Evolutionary conservation across 306 rosid species (phyloP), one percentile per base, ranked within the genome.

Genomic region (Phaseolus lunatus): DNA sequence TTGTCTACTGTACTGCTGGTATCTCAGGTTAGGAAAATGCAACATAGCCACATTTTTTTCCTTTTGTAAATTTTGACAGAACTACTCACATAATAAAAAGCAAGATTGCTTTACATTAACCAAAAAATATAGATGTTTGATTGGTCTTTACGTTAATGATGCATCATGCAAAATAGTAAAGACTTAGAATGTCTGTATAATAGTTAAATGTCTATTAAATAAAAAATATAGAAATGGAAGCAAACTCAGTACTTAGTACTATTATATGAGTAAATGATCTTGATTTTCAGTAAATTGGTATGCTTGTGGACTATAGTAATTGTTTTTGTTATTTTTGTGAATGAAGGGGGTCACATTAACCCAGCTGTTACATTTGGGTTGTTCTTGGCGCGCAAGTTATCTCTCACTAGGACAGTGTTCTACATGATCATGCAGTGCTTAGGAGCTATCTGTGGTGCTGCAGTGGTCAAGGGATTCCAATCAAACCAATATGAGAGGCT

Each of bases 1-100:
- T 84, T 47, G 87, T 84, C 26, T 80, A 80, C 26, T 84, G 87
- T 39, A 84, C 87, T 8, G 87, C 87, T 64, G 84, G 84, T 15
- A 84, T 84, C 71, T 84, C 84, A 70, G 84, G 87, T 84, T 74
- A 74, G 5, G 3, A 37, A 18, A 37, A 64, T 37, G 29, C 70
- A 18, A 18, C 49, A 64, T 5, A 19, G 49, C 49, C 48, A 64
- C 7, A 33, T n/a, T 15, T 61, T 16, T 29, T 13, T 14, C 5
- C 7, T 11, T 3, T 20, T 19, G 11, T 9, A 2, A 9, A 23
- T 23, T 26, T 61, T 29, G 22, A 31, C 23, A 6, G 22, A 29
- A 61, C 23, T 61, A 27, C 19, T 13, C 35, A 13, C 20, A n/a
- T n/a, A 62, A 49, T 41, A 41, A 41, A 5, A 54, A 27, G n/a